phyloP scores from a whole-genome alignment of 2,329 filamentous ascomycete species.

The Gremmenia infestans region DNA sequence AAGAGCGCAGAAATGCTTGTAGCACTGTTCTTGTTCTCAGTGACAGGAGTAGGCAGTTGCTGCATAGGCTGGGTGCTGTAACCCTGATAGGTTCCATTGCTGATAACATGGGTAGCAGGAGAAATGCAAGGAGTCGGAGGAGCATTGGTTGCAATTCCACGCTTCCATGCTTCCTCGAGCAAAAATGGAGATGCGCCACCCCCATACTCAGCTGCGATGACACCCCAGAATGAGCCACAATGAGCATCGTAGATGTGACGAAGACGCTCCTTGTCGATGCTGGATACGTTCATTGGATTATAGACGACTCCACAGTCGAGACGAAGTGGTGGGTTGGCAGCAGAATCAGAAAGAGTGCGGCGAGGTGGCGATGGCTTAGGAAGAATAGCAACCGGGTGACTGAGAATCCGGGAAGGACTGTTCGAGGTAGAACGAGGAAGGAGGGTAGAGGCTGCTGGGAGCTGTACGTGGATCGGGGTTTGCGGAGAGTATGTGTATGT shows the following conservation, averaged over 20 bases:
- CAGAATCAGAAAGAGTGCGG: constrained; percentile 40
- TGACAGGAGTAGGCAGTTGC: constrained; percentile 48
- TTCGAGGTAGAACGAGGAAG: constrained; percentile 49
- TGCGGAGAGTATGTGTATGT: constrained; percentile 35
- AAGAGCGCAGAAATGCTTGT: constrained; percentile 60
- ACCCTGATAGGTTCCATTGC: constrained; percentile 15
- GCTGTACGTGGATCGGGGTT: constrained; percentile 28
- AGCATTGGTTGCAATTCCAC: constrained; percentile 31
- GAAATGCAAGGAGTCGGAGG: constrained; percentile 32
- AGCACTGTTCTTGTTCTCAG: constrained; percentile 29
- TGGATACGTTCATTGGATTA: constrained; percentile 35
- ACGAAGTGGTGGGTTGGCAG: constrained; percentile 40
- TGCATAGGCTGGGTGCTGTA: constrained; percentile 41
- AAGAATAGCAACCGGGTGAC: constrained; percentile 54
- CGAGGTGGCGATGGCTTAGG: constrained; percentile 55
- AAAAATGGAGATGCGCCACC: constrained; percentile 54
- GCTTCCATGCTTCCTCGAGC: constrained; percentile 64
- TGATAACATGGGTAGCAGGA: constrained; percentile 23
- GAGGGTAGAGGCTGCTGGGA: constrained; percentile 43
- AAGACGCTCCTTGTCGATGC: constrained; percentile 57
- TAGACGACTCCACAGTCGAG: constrained; percentile 53
- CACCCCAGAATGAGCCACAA: constrained; percentile 67
- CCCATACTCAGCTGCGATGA: constrained; percentile 68
- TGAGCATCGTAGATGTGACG: constrained; percentile 66
- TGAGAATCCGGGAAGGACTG: constrained; percentile 39